Evolutionary conservation across 1,284 basidiomycete species (phyloP).

Genomic region (Boletus semigastroideus): DNA sequence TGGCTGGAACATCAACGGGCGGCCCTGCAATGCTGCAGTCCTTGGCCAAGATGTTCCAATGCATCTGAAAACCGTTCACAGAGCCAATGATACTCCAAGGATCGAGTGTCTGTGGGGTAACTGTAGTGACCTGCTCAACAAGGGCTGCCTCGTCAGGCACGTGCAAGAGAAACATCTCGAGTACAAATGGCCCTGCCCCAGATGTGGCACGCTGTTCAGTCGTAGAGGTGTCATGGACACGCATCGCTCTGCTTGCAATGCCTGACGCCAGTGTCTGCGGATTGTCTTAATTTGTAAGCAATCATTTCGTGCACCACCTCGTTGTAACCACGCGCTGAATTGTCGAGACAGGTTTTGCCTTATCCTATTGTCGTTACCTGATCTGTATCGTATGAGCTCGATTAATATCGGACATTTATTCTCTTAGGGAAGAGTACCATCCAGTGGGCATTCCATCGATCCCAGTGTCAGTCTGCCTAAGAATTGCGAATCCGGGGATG

Average conservation of each 20-base stretch:
- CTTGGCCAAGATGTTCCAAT: slow-evolving; percentile 13
- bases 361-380: background rate
- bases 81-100: background rate
- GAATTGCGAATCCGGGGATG: background rate
- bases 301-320: background rate
- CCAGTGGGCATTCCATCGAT: background rate
- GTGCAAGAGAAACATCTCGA: slow-evolving; percentile 25
- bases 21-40: slow-evolving; percentile 9
- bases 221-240: slow-evolving; percentile 18
- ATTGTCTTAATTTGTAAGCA: slow-evolving; percentile 4
- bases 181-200: slow-evolving; percentile 24
- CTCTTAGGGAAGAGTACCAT: background rate
- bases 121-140: slow-evolving; percentile 19
- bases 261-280: background rate
- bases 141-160: slow-evolving; percentile 17
- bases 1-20: slow-evolving; percentile 13
- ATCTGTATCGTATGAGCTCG: slow-evolving; percentile 2
- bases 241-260: slow-evolving; percentile 14
- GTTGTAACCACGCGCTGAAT: slow-evolving; percentile 1
- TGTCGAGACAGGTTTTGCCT: background rate
- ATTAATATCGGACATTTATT: background rate
- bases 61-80: slow-evolving; percentile 21
- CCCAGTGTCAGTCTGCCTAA: background rate
- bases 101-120: slow-evolving; percentile 16
- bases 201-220: slow-evolving; percentile 17